Evolutionary conservation across 2,329 filamentous ascomycete genomes (phyloP).

Genomic region (Neofusicoccum cordaticola): DNA sequence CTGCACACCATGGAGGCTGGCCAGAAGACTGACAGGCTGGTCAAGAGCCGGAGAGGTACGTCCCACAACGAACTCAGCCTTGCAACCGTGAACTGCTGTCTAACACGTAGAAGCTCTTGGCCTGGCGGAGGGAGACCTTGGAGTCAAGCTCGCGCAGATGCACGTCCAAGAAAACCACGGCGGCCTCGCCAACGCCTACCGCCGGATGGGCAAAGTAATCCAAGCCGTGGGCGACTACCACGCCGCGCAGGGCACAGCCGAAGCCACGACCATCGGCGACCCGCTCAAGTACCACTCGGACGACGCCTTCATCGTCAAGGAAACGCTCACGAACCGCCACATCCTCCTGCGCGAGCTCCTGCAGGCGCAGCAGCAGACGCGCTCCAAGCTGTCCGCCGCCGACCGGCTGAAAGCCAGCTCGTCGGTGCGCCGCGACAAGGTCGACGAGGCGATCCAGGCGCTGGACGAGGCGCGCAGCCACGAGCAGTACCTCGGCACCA

Average conservation of each 20-base stretch:
- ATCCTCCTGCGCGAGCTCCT: conserved; percentile 91
- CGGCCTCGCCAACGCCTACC: conserved; percentile 84
- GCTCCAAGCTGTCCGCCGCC: conserved; percentile 78
- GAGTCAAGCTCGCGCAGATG: conserved; percentile 83
- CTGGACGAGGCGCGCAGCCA: conserved; percentile 82
- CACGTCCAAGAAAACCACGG: conserved; percentile 85
- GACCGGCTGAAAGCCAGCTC: conserved; percentile 85
- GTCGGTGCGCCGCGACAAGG: conserved; percentile 88
- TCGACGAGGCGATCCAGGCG: conserved; percentile 91
- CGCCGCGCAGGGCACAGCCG: conserved; percentile 91
- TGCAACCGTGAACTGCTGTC: neutral
- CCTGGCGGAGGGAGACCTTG: conserved; percentile 88
- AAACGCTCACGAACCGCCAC: conserved; percentile 95
- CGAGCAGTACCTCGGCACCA: conserved; percentile 77
- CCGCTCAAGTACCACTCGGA: conserved; percentile 92
- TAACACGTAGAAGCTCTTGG: conserved; percentile 66
- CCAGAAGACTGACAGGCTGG: conserved; percentile 91
- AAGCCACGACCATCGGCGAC: conserved; percentile 91
- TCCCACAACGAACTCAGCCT: neutral
- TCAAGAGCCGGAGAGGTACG: conserved; percentile 84
- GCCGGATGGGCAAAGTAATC: conserved; percentile 89
- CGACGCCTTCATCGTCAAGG: conserved; percentile 96
- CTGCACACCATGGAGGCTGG: conserved; percentile 93
- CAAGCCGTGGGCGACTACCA: conserved; percentile 94
- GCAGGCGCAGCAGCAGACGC: conserved; percentile 82